Base-by-base conservation (phyloP, 2,329 filamentous ascomycete species). In the Claviceps purpurea region DNA sequence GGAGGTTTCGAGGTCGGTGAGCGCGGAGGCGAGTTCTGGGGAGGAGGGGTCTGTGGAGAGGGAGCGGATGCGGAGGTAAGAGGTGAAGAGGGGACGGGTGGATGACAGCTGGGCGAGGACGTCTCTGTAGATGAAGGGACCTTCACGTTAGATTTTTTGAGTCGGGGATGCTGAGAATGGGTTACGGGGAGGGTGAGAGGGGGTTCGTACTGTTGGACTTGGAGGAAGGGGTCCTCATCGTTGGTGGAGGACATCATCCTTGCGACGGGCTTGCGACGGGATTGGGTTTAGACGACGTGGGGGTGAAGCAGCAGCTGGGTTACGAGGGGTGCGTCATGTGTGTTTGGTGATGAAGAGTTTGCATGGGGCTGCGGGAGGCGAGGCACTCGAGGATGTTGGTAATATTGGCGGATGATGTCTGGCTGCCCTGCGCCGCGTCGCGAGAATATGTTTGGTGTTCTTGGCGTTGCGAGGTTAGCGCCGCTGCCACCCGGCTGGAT, bases 21-120 rank as follows among this genome's bases (percentile, higher is more conserved):
- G 79, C 46, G 85, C 91, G 50, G 85, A 82, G 63, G 87, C 80
- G 54, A 98, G 87, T 66, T 98, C 93, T 13, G 89, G 89, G 18
- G 87, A 90, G 44, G 76, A 75, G 14, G 83, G 71, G 8, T 80
- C 78, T 42, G 83, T 84, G 54, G 84, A 79, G 26, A 95, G 84
- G 46, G 89, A 93, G 64, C 89, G 88, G 71, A 98, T 98, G 64
- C 93, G 91, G 44, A 95, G 79, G 73, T 95, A 98, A 16, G 90
- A 96, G 57, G 87, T 84, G 75, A 96, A 96, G 53, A 96, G 82
- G 50, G 90, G 84, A 10, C 91, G 85, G 50, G 88, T 86, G 14
- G 81, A 81, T 58, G 85, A 78, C 57, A 98, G 82, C 55, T 94
- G 86, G 57, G 82, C 73, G 59, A 95, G 83, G 59, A 97, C 88